Conservation (phyloP, 73 alveolate genomes). For the Paramecium primaurelia region DNA sequence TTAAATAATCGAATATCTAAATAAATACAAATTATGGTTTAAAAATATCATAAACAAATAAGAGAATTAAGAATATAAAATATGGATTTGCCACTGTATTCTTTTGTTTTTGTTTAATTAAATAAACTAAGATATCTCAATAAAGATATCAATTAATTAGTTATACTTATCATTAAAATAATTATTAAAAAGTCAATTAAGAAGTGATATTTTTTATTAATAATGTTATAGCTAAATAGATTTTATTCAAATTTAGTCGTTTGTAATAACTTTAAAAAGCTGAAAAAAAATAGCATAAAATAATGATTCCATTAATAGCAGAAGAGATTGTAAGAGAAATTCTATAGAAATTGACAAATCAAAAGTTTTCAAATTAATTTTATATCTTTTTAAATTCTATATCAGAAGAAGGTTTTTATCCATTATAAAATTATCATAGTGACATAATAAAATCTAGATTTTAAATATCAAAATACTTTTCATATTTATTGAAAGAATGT, state of each 20-base stretch:
- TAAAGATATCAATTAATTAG: background rate
- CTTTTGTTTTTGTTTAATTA: conserved; percentile 22
- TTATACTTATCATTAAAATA: background rate
- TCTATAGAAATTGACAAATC: background rate
- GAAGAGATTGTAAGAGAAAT: conserved; percentile 30
- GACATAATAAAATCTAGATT: background rate
- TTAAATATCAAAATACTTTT: background rate
- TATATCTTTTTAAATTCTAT: background rate
- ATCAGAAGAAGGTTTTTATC: conserved; percentile 28
- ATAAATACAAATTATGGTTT: background rate
- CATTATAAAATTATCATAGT: conserved; percentile 24
- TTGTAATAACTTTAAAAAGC: conserved; percentile 7
- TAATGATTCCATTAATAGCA: background rate
- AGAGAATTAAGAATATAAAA: background rate
- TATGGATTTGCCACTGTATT: background rate
- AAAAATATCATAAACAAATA: background rate
- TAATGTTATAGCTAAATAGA: conserved; percentile 1
- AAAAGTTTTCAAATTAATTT: conserved; percentile 25
- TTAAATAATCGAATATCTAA: background rate
- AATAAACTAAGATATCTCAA: background rate
- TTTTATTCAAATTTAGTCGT: background rate
- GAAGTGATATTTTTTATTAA: conserved; percentile 28
- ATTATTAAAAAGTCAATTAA: background rate
- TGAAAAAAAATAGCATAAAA: background rate
- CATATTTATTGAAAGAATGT: background rate